Conservation (phyloP, 1,284 basidiomycete genomes). For the Cryptococcus sp. region DNA sequence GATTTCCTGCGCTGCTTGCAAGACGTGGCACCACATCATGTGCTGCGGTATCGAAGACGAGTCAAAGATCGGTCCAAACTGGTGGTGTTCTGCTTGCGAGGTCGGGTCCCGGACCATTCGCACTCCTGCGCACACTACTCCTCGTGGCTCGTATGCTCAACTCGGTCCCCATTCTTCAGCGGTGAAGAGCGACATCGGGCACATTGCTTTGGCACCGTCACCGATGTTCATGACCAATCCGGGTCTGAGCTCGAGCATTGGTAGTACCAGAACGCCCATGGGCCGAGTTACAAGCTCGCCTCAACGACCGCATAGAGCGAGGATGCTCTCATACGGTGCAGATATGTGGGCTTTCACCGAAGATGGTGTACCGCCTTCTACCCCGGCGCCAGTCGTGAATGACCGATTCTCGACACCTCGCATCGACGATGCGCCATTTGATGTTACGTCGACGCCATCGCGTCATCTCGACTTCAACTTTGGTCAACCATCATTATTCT, state of each 20-base stretch:
- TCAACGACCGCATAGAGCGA: constrained; percentile 36
- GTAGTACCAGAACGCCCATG: constrained; percentile 29
- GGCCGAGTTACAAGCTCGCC: constrained; percentile 25
- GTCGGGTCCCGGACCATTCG: constrained; percentile 27
- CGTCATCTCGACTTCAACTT: constrained; percentile 48
- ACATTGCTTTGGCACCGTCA: constrained; percentile 48
- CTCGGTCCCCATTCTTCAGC: constrained; percentile 40
- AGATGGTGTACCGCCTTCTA: constrained; percentile 38
- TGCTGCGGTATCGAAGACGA: constrained; percentile 44
- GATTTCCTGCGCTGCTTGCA: constrained; percentile 42
- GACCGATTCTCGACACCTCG: constrained; percentile 45
- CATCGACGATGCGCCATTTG: constrained; percentile 45
- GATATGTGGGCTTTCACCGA: constrained; percentile 44
- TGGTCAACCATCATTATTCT: constrained; percentile 44
- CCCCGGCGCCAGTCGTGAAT: constrained; percentile 36
- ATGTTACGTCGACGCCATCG: constrained; percentile 51
- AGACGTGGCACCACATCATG: constrained; percentile 46
- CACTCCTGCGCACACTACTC: constrained; percentile 31
- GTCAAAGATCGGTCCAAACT: constrained; percentile 27
- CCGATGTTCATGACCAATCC: constrained; percentile 40
- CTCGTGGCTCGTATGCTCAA: constrained; percentile 26
- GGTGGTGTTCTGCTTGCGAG: constrained; percentile 44
- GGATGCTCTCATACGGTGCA: constrained; percentile 45
- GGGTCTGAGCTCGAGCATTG: constrained; percentile 13
- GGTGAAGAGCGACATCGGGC: constrained; percentile 39